Base-by-base conservation (phyloP, 2,329 filamentous ascomycete species). In the Pseudogymnoascus sp. region DNA sequence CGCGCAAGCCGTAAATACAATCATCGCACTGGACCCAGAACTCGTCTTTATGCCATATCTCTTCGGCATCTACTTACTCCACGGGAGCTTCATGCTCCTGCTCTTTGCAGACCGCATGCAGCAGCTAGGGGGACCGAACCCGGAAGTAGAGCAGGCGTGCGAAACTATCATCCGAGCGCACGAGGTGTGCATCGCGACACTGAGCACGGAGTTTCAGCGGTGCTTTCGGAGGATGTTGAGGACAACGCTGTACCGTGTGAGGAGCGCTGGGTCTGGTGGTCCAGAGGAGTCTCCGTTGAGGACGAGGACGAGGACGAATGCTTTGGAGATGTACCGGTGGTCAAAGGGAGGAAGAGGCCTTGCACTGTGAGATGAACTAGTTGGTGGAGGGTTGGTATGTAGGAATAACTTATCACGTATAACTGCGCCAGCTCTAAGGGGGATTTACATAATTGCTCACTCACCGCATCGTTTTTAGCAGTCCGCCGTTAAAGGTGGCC, bases 181-280 rank as follows among this genome's bases (percentile, higher is more conserved):
- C 43, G 79, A 81, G 67, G 76, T 79, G 0, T 80, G 78, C 64
- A 77, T 79, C 1, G 77, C 79, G 3, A 81, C 79, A 4, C 67
- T 81, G 11, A 77, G 73, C 57, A 80, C 79, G 0, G 77, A 79
- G 47, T 81, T 80, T 64, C 78, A 81, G 71, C 77, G 79, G 70
- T 81, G 82, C 64, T 83, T 83, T 66, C 75, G 80, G 30, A 81
- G 80, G 65, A 79, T 83, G 0, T 74, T 83, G 63, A 70, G 78
- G 8, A 78, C 76, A 2, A 79, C 77, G 11, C 67, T 80, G n/a
- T 77, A 78, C 57, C 75, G 76, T 63, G 78, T 77, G 1, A 74
- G 75, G n/a, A 74, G 76, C 11, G 69, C 71, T 8, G 74, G 74
- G 12, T 71, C 72, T 41, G 72, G 73, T 12, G 73, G 76, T 20